Percentiles rank a stretch among this genome's conserved stretches.
These are phyloP conservation scores for Punctularia strigosozonata DNA, from an alignment of 768 basidiomycete species.

Conservation along the genomic window DNA sequence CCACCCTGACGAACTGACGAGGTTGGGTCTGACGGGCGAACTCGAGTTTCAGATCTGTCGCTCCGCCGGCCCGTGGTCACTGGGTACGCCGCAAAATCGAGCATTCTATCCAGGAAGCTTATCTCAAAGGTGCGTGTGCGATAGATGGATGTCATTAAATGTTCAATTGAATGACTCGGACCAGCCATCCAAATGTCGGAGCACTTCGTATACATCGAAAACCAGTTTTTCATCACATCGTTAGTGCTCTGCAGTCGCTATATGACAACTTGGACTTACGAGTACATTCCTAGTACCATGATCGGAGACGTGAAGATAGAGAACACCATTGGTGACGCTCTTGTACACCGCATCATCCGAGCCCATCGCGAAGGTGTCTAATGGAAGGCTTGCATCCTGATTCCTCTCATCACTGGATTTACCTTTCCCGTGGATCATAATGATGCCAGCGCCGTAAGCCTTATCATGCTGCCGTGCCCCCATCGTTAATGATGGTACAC, in stretches of 20 bases:
- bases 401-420: conserved; percentile 90
- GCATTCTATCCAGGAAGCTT: conserved; percentile 90
- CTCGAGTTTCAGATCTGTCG: conserved; percentile 97
- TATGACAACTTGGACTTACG: not conserved
- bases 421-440: conserved; percentile 85
- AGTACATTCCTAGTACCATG: conserved; percentile 43
- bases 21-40: conserved; percentile 82
- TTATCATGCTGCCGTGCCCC: no score
- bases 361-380: conserved; percentile 71
- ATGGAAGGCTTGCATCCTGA: conserved; percentile 90
- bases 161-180: no score
- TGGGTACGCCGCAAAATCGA: conserved; percentile 81
- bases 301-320: conserved; percentile 81
- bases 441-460: conserved; percentile 80
- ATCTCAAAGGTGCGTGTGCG: conserved; percentile 56
- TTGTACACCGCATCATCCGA: conserved; percentile 82
- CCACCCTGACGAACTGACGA: conserved; percentile 62
- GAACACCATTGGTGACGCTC: conserved; percentile 89
- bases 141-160: not conserved
- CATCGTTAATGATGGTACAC: no score
- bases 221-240: conserved; percentile 89
- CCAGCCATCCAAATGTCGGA: conserved; percentile 87
- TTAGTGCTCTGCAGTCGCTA: conserved; percentile 25
- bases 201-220: conserved; percentile 97
- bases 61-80: conserved; percentile 91